Evolutionary conservation across 2,329 filamentous ascomycete genomes (phyloP).

Genomic region (Alternaria sp.): DNA sequence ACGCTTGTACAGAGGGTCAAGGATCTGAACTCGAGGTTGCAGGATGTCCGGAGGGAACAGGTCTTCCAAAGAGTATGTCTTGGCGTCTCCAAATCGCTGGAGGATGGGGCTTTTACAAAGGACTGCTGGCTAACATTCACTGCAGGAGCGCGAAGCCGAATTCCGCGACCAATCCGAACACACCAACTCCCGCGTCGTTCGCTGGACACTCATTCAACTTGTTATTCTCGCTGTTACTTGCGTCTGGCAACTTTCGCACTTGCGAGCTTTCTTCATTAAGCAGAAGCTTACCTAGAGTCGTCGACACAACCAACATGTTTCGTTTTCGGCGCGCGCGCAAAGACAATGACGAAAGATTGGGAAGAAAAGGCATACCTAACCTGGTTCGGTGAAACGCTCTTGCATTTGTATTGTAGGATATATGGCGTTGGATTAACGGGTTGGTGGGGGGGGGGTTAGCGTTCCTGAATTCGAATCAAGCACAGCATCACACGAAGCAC

Average conservation of each 20-base stretch:
- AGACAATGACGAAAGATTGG: slow-evolving; percentile 8
- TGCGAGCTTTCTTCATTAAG: slow-evolving; percentile 99
- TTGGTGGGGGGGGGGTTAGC: slow-evolving; percentile 13
- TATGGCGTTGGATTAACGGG: slow-evolving; percentile 32
- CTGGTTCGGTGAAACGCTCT: slow-evolving; percentile 14
- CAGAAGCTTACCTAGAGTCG: slow-evolving; percentile 87
- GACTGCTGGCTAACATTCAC: slow-evolving; percentile 22
- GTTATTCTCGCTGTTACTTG: slow-evolving; percentile 85
- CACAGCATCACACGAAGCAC: slow-evolving; percentile 5
- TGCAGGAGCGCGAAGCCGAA: slow-evolving; percentile 91
- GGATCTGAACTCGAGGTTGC: slow-evolving; percentile 85
- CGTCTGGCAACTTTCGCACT: slow-evolving; percentile 95
- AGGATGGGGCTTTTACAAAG: too few species aligned
- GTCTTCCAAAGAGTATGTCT: slow-evolving; percentile 84
- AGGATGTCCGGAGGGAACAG: slow-evolving; percentile 92
- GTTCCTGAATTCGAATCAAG: slow-evolving; percentile 20
- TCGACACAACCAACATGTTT: background rate
- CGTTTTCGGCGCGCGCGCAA: background rate
- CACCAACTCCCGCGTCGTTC: slow-evolving; percentile 89
- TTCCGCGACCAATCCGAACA: slow-evolving; percentile 97
- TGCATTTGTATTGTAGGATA: slow-evolving; percentile 32
- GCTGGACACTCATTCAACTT: slow-evolving; percentile 93
- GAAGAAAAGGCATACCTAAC: slow-evolving; percentile 21
- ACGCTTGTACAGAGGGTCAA: slow-evolving; percentile 87
- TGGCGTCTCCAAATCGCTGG: background rate